Evolutionary conservation across 768 basidiomycete genomes (phyloP), one percentile per base, ranked within the genome.

Genomic region (Tubosaeta brunneosetosa): DNA sequence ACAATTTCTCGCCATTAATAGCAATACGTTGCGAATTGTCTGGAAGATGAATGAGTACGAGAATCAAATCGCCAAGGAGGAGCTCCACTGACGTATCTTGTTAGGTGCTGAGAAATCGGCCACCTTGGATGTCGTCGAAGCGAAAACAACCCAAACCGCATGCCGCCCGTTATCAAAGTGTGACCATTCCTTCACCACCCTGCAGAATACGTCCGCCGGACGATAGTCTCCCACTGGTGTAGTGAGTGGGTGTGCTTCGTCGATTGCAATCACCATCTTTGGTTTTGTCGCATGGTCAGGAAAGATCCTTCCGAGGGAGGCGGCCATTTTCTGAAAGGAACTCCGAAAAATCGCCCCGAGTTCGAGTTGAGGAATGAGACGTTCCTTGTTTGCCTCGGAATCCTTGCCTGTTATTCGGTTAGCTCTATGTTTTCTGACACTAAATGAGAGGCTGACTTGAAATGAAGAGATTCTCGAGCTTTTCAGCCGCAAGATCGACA

Each of bases 251-350:
- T 62, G 52, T 11, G 57, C 60, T 1, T 59, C 51, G 16, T 61
- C 61, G 6, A 61, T 2, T 1, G 60, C 60, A 17, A 62, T 62
- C 14, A 62, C 38, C 40, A 62, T 16, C 33, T 46, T 54, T 1
- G 53, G 51, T 3, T 0, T 3, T 10, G 38, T 5, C 1, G 36
- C 10, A 5, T 29, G 1, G 3, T 34, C 26, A 1, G 37, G 0
- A 3, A 56, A 49, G 6, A 38, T 26, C 12, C 4, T 13, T 3
- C 31, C 4, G 9, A 32, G 38, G 2, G 27, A 5, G 4, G 14
- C 44, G 1, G n/a, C 16, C 44, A 31, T 14, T 14, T 6, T 42
- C 9, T 17, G 19, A 19, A 22, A 27, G 19, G 29, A 19, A 1
- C 3, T 3, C 1, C 10, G 7, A 11, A 41, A 19, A 25, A 41